Evolutionary conservation across 148 eudicot genomes (phyloP), one percentile per base, ranked within the genome.

Genomic region (Gaultheria prostrata): DNA sequence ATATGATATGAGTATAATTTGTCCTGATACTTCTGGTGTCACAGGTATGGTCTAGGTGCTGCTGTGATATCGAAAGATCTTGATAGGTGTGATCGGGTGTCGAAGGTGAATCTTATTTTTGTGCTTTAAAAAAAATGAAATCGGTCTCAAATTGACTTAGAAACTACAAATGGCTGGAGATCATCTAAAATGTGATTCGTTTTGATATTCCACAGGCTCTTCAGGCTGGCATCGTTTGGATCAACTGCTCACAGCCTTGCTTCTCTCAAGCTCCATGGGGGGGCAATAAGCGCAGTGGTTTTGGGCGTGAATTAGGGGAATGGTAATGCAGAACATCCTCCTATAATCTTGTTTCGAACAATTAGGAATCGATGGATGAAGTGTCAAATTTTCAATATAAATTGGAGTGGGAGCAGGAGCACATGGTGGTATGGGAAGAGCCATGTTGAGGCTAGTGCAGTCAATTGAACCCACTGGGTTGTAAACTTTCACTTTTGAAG

Each of bases 221-320:
- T 82, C 89, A 92, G 83, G 90, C 90, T 7, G 98, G 99, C 74
- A 92, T 95, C 74, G 96, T 97, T n/a, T 95, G 99, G 99, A 93
- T 97, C 21, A 97, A 97, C 88, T 97, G 99, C 88, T 97, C 99
- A 63, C 98, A 97, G 84, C 99, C 98, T 43, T 97, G 98, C 92
- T 97, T 97, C 86, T 91, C 91, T 84, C 99, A 97, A 91, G 98
- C 96, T 87, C 99, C 99, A 51, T 93, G 99, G 99, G 99, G 99
- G 77, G 99, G 99, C 81, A 95, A 86, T 53, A 97, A 93, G 80
- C 97, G 96, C 18, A 97, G 99, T 85, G 99, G 99, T 85, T 97
- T 97, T 85, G 99, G 99, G 30, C 99, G 99, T 76, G 99, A 97
- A 82, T 93, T 97, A 17, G 99, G 99, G 3, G 98, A 97, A 92